These are phyloP conservation scores for Aspergillus udagawae DNA, from an alignment of 2,329 filamentous ascomycete species.

Conservation along the genomic window DNA sequence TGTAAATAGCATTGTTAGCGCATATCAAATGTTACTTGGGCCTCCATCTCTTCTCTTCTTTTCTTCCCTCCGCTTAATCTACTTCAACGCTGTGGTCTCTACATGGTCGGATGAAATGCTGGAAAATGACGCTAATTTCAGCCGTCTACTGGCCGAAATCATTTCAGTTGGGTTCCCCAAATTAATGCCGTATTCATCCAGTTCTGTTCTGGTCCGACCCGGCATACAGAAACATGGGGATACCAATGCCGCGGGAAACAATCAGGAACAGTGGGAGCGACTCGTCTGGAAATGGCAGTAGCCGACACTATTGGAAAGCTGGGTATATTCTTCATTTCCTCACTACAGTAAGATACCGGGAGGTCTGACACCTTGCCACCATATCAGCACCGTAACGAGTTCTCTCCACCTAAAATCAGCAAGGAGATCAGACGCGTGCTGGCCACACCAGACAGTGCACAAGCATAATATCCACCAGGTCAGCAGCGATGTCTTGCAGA, in stretches of 20 bases:
- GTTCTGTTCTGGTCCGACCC: not conserved
- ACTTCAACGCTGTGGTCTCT: not conserved
- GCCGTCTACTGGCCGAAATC: constrained; percentile 47
- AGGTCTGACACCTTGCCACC: not conserved
- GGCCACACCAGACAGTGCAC: not conserved
- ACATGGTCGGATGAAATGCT: constrained; percentile 25
- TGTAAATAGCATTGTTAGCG: no score
- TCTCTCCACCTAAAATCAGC: not conserved
- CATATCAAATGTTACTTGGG: no score
- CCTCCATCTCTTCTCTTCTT: no score
- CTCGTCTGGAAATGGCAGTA: constrained; percentile 2
- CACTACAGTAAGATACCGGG: no score
- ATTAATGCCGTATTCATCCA: not conserved
- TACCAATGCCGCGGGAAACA: not conserved
- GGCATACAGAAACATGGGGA: not conserved
- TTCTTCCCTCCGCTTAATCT: no score
- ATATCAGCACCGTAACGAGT: not conserved
- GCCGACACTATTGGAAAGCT: not conserved
- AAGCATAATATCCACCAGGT: not conserved
- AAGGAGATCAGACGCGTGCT: not conserved
- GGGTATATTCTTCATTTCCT: not conserved
- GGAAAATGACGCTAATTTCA: constrained; percentile 46
- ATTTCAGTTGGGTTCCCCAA: constrained; percentile 22
- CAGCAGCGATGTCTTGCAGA: not conserved
- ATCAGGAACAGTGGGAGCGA: constrained; percentile 1